Percentiles rank a stretch among this genome's conserved stretches.
These are phyloP conservation scores for Pyrenula aspistea DNA, from an alignment of 495 filamentous ascomycete genomes.

Conservation along the genomic window DNA sequence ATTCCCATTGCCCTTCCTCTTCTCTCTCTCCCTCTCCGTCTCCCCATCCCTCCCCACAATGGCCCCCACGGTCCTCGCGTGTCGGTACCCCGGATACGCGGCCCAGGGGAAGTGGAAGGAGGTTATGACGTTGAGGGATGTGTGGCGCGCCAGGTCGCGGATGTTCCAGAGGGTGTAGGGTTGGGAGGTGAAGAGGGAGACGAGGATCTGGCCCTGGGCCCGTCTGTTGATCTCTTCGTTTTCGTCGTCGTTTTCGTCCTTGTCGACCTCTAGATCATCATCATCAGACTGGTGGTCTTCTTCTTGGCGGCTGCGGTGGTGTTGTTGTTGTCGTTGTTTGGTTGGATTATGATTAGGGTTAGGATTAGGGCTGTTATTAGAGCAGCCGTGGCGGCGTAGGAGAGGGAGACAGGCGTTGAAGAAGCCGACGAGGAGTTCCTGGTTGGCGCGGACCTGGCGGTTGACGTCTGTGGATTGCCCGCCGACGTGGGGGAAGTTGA, in stretches of 20 bases:
- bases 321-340: background rate
- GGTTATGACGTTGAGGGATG: conserved; percentile 58
- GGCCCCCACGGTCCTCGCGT: conserved; percentile 77
- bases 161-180: conserved; percentile 96
- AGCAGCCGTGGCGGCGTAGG: conserved; percentile 12
- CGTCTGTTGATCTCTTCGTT: conserved; percentile 10
- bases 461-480: conserved; percentile 87
- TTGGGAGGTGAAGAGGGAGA: conserved; percentile 84
- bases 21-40: conserved; percentile 29
- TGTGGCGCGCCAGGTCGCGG: conserved; percentile 68
- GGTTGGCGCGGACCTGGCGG: conserved; percentile 83
- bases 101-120: conserved; percentile 67
- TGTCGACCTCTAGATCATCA: conserved; percentile 9
- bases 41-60: conserved; percentile 38
- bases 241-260: conserved; percentile 3
- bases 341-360: too few relatives aligned
- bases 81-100: conserved; percentile 75
- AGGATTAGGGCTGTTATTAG: conserved; percentile 10
- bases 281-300: conserved; percentile 13
- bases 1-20: conserved; percentile 23
- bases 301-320: conserved; percentile 12
- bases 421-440: conserved; percentile 75
- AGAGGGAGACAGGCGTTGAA: conserved; percentile 51
- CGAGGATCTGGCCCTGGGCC: conserved; percentile 54
- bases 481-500: conserved; percentile 96